phyloP scores from a whole-genome alignment of 2,329 filamentous ascomycete genomes.

The Fusarium solani-melongenae region DNA sequence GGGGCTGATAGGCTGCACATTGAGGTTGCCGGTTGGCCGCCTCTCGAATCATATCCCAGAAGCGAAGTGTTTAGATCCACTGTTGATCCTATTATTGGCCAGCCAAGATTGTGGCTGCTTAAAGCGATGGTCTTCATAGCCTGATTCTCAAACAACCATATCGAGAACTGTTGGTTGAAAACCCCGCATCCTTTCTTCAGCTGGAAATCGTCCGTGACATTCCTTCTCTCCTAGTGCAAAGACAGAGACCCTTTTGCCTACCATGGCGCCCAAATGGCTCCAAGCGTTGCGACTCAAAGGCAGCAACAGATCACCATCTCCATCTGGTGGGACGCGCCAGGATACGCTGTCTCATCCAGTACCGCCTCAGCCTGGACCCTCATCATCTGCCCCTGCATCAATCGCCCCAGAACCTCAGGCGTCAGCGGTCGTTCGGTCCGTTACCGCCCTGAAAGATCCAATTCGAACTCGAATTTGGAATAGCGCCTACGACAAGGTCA shows the following conservation, averaged over 20 bases:
- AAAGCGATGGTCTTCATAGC: background rate
- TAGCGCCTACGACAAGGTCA: slow-evolving; percentile 9
- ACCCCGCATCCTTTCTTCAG: background rate
- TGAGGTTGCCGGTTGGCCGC: accelerated
- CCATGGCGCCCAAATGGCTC: background rate
- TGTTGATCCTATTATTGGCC: accelerated
- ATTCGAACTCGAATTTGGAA: slow-evolving; percentile 9
- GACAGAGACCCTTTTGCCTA: background rate
- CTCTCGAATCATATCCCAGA: background rate
- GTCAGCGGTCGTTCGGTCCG: background rate
- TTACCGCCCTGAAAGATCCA: background rate
- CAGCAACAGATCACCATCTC: background rate
- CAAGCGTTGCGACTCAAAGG: background rate
- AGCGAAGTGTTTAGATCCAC: background rate
- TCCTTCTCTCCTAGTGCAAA: background rate
- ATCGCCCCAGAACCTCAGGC: background rate
- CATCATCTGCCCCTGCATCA: background rate
- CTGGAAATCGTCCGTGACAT: accelerated
- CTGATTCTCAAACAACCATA: background rate
- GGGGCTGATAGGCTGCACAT: background rate
- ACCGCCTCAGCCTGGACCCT: background rate
- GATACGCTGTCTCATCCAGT: background rate
- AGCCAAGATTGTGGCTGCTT: background rate
- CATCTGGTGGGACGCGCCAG: background rate
- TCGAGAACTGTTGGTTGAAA: background rate